Percentiles rank a stretch among this genome's conserved stretches.
phyloP scores from a whole-genome alignment of 805 yeast genomes.

The Candida silvicultrix region DNA sequence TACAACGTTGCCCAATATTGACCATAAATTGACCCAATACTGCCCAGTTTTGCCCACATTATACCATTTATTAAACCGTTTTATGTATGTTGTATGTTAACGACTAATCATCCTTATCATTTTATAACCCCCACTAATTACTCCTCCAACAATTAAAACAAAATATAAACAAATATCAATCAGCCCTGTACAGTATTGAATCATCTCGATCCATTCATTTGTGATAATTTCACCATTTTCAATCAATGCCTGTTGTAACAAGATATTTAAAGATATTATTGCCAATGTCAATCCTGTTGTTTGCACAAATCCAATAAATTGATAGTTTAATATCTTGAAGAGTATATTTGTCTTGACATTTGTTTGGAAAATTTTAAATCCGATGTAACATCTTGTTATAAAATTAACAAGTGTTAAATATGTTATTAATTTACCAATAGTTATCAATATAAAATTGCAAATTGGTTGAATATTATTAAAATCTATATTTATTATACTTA shows the following conservation, averaged over 20 bases:
- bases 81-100: too few species aligned
- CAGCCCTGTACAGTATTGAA: background rate
- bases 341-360: constrained; percentile 11
- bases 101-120: background rate
- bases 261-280: constrained; percentile 7
- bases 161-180: background rate
- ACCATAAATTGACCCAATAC: too few species aligned
- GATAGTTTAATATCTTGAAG: constrained; percentile 12
- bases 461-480: constrained; percentile 6
- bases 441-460: constrained; percentile 5
- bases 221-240: background rate
- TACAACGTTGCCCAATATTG: too few species aligned
- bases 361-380: constrained; percentile 11
- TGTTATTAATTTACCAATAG: constrained; percentile 11
- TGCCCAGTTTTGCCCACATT: too few species aligned
- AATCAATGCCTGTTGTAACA: background rate
- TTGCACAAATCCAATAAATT: constrained; percentile 16
- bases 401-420: constrained; percentile 13
- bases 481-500: constrained; percentile 13
- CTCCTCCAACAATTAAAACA: background rate
- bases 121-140: background rate
- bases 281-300: constrained; percentile 5
- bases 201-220: too few species aligned
- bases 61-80: too few species aligned
- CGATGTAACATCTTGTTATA: constrained; percentile 15